Base-by-base conservation (phyloP, 2,329 filamentous ascomycete genomes). In the Macrophomina pseudophaseolina region DNA sequence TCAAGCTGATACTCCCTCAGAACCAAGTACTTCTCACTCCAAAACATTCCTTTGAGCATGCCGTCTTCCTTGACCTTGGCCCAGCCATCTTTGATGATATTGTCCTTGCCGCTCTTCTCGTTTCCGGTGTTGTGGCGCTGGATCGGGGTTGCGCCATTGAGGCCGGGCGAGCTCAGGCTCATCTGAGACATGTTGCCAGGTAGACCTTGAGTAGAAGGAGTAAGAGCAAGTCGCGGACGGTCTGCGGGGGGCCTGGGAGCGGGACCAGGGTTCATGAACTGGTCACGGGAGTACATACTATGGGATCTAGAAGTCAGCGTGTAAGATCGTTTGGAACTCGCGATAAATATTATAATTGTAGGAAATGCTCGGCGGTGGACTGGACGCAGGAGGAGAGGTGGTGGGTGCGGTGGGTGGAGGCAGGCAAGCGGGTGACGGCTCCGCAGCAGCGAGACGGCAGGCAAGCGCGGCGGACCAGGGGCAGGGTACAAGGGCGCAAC, bases 231-330 rank as follows among this genome's bases (percentile, higher is more conserved):
- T 75, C 92, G 90, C 68, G 93, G 92, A 74, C 92, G 88, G 75
- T 95, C 92, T 68, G 87, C 90, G 23, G 94, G 95, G 68, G 95
- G 94, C 74, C 91, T 90, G 71, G 95, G 95, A 72, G 95, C 94
- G 73, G 95, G 94, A 71, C 95, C 93, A 69, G 95, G 93, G 80
- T 98, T 98, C 91, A 98, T 96, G 83, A 98, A 98, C 73, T 89
- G 87, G 70, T 86, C 85, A 68, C 85, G 80, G 51, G 85, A 82
- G 79, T 89, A 90, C 74, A 88, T 84, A 71, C 86, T 87, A 75
- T 70, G n/a, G 35, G 33, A 23, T 32, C 11, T 14, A 18, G 40
- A 35, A 18, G 63, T 65, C 42, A 65, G 63, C 51, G 38, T 18
- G 33, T 40, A 33, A 32, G 14, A 14, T n/a, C n/a, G 12, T 5